A percentile compares a stretch with the other conserved stretches of the same genome.
Conservation (phyloP, 805 yeast species). For the Danielia oregonensis region DNA sequence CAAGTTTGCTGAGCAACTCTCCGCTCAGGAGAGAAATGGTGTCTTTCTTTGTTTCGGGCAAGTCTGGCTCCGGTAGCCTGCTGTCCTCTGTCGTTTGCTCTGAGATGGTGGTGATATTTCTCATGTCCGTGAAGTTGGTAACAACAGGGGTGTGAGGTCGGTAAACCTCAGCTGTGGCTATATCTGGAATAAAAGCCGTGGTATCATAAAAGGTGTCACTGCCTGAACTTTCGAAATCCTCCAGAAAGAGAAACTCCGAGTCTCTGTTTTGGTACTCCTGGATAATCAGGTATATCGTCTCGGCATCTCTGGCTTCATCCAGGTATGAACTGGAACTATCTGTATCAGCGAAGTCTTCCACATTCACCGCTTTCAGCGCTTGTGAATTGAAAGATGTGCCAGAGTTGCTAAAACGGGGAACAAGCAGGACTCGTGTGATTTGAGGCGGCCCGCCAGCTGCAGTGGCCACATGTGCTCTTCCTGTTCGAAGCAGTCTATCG, state of each 20-base stretch:
- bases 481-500: background rate
- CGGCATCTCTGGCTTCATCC: slow-evolving; percentile 19
- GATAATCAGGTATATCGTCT: slow-evolving; percentile 29
- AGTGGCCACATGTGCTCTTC: background rate
- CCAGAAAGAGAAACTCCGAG: slow-evolving; percentile 9
- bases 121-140: background rate
- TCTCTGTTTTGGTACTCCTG: slow-evolving; percentile 22
- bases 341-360: slow-evolving; percentile 41
- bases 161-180: too few relatives aligned
- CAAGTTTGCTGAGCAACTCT: slow-evolving; percentile 12
- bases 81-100: slow-evolving; percentile 1
- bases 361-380: slow-evolving; percentile 7
- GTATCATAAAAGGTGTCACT: background rate
- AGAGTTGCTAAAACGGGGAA: background rate
- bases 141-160: background rate
- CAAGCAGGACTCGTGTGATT: background rate
- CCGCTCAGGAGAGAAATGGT: slow-evolving; percentile 19
- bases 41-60: slow-evolving; percentile 1
- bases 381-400: background rate
- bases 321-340: slow-evolving; percentile 14
- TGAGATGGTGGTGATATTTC: background rate
- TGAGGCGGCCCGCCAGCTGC: background rate
- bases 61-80: slow-evolving; percentile 5
- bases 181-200: background rate
- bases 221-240: slow-evolving; percentile 7